These are phyloP conservation scores for Grosmannia serpens DNA, from an alignment of 2,329 filamentous ascomycete species.

Conservation along the genomic window DNA sequence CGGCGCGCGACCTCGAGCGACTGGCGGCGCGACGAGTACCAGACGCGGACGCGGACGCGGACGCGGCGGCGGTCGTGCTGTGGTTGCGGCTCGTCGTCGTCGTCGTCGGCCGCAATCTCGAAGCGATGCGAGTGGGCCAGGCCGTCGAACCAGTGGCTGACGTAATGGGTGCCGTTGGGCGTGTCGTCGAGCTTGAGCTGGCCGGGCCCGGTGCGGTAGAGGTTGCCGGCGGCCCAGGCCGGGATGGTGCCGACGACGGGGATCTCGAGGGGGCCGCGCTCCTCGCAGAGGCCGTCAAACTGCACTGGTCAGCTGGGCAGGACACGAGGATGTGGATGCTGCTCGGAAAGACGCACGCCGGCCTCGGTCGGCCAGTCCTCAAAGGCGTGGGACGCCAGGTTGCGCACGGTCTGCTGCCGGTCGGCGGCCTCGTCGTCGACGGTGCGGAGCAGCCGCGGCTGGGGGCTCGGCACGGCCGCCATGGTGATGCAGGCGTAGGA, in stretches of 20 bases:
- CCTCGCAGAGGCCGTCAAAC: conserved; percentile 58
- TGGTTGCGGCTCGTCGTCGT: not conserved
- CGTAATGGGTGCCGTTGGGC: conserved; percentile 44
- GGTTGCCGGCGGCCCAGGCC: conserved; percentile 54
- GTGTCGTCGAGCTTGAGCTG: conserved; percentile 48
- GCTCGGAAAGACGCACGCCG: not conserved
- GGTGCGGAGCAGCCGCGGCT: not conserved
- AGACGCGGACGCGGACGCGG: conserved; percentile 40
- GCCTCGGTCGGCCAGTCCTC: not conserved
- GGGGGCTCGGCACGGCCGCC: not conserved
- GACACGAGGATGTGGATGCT: not conserved
- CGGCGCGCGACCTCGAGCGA: conserved; percentile 52
- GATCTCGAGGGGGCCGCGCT: conserved; percentile 53
- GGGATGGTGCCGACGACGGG: conserved; percentile 56
- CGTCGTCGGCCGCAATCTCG: conserved; percentile 39
- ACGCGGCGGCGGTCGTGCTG: not conserved
- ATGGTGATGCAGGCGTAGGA: not conserved
- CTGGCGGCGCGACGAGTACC: conserved; percentile 61
- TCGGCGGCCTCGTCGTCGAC: not conserved
- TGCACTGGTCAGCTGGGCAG: conserved; percentile 18
- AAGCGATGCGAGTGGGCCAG: conserved; percentile 63
- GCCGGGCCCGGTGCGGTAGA: conserved; percentile 68
- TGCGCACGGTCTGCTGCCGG: not conserved
- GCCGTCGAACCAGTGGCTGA: conserved; percentile 74
- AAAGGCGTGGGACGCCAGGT: not conserved